phyloP scores from a whole-genome alignment of 2,329 filamentous ascomycete genomes.

The Parascedosporium putredinis region DNA sequence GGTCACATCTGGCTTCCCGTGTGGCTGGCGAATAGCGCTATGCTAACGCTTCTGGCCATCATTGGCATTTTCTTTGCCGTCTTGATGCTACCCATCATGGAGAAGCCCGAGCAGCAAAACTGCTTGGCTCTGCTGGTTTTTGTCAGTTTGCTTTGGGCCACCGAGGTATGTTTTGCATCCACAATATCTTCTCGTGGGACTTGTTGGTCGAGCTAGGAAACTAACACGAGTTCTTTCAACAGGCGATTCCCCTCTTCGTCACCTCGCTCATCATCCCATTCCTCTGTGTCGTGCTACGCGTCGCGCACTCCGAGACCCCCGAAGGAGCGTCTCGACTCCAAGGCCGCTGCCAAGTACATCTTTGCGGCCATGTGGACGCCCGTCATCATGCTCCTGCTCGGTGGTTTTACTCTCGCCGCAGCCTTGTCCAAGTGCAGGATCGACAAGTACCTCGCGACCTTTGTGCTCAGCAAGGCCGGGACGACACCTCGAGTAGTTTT shows the following conservation, averaged over 20 bases:
- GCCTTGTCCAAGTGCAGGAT: constrained; percentile 96
- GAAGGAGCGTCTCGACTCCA: constrained; percentile 62
- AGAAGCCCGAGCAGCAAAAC: constrained; percentile 84
- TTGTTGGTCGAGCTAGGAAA: no score
- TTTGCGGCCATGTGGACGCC: constrained; percentile 98
- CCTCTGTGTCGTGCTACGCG: constrained; percentile 74
- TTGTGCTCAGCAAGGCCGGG: constrained; percentile 91
- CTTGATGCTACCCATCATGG: constrained; percentile 70
- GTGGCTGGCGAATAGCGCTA: constrained; percentile 76
- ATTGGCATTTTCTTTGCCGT: constrained; percentile 64
- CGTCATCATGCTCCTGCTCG: constrained; percentile 94
- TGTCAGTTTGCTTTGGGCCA: constrained; percentile 91
- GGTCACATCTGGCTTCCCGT: constrained; percentile 65
- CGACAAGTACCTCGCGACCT: constrained; percentile 91
- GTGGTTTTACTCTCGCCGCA: constrained; percentile 91
- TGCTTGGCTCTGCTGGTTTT: constrained; percentile 90
- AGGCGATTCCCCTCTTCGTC: constrained; percentile 94
- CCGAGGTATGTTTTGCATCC: constrained; percentile 54
- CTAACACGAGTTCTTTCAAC: constrained; percentile 11
- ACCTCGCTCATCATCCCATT: constrained; percentile 92
- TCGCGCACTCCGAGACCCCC: constrained; percentile 69
- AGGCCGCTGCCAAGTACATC: constrained; percentile 70
- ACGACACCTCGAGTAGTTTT: constrained; percentile 82
- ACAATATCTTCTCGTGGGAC: no score
- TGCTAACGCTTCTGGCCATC: constrained; percentile 64